phyloP scores from a whole-genome alignment of 2,329 filamentous ascomycete species.

The Aspergillus spinulosporus region DNA sequence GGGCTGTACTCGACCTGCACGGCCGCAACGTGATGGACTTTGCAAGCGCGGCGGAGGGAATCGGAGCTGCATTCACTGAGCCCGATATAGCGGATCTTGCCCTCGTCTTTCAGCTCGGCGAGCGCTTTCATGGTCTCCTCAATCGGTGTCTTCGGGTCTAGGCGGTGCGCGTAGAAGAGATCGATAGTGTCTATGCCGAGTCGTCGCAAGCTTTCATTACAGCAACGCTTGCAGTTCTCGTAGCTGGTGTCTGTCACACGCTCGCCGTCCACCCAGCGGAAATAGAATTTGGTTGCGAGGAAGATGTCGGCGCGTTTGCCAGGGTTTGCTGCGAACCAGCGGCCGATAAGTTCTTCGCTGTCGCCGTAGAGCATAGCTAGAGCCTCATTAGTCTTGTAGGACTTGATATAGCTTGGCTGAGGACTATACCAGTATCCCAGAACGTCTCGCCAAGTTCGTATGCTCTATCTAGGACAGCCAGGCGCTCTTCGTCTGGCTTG shows the following conservation, averaged over 20 bases:
- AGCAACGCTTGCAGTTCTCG: conserved; percentile 45
- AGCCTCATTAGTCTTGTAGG: no score
- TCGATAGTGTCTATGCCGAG: conserved; percentile 50
- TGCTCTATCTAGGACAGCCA: conserved; percentile 49
- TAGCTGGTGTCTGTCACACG: conserved; percentile 34
- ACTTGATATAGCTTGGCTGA: no score
- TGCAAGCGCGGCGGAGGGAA: conserved; percentile 53
- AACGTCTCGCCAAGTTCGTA: conserved; percentile 45
- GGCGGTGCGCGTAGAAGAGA: conserved; percentile 50
- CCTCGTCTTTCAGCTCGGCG: conserved; percentile 49
- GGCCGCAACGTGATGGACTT: conserved; percentile 52
- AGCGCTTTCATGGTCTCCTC: conserved; percentile 47
- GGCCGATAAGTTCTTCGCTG: conserved; percentile 50
- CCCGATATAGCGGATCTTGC: conserved; percentile 57
- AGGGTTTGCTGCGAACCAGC: conserved; percentile 49
- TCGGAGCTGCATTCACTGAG: conserved; percentile 52
- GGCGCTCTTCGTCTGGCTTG: conserved; percentile 43
- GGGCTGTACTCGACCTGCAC: conserved; percentile 58
- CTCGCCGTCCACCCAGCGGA: conserved; percentile 22
- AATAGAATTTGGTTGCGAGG: conserved; percentile 55
- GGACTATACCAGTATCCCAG: conserved; percentile 43
- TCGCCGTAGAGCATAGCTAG: conserved; percentile 45
- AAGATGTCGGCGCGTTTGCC: conserved; percentile 52
- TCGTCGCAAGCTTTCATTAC: conserved; percentile 43
- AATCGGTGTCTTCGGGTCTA: conserved; percentile 41